A percentile compares a stretch with the other conserved stretches of the same genome.
These are phyloP conservation scores for Tricholoma hemisulphureum DNA, from an alignment of 768 basidiomycete genomes.

Conservation along the genomic window DNA sequence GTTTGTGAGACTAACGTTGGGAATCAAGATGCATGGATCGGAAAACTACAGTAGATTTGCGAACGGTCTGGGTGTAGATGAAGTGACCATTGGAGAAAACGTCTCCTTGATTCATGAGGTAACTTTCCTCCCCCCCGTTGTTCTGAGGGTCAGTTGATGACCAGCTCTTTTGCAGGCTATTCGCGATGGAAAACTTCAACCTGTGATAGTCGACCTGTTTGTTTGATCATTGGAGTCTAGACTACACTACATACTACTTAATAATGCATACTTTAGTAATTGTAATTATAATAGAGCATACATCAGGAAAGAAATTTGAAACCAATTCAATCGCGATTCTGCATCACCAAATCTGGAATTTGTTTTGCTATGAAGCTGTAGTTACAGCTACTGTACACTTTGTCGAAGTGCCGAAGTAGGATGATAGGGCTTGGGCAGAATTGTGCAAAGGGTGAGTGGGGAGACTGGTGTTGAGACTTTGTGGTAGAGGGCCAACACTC, in stretches of 20 bases:
- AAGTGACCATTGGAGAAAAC: slow-evolving; percentile 67
- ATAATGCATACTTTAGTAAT: not conserved
- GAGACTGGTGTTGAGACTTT: too few relatives aligned
- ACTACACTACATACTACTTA: not conserved
- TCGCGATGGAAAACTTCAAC: slow-evolving; percentile 51
- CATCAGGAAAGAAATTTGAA: too few relatives aligned
- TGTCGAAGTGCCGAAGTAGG: too few relatives aligned
- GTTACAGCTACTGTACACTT: too few relatives aligned
- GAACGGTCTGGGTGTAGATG: slow-evolving; percentile 65
- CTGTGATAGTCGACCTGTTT: slow-evolving; percentile 43
- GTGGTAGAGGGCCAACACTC: too few relatives aligned
- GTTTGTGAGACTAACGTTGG: slow-evolving; percentile 67
- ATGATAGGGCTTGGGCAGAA: too few relatives aligned
- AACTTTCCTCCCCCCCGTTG: slow-evolving; percentile 27
- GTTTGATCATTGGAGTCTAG: slow-evolving; percentile 17
- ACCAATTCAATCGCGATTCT: too few relatives aligned
- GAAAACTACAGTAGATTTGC: slow-evolving; percentile 65
- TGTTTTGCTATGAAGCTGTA: too few relatives aligned
- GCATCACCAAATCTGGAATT: too few relatives aligned
- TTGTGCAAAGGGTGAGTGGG: too few relatives aligned
- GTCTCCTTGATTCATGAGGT: slow-evolving; percentile 77
- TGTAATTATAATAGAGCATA: too few relatives aligned
- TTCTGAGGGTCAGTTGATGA: not conserved
- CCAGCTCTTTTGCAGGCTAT: slow-evolving; percentile 38
- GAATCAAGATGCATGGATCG: slow-evolving; percentile 77